Evolutionary conservation across 176 grass and related monocot species (phyloP).

Genomic region (Pontederia paniculata): DNA sequence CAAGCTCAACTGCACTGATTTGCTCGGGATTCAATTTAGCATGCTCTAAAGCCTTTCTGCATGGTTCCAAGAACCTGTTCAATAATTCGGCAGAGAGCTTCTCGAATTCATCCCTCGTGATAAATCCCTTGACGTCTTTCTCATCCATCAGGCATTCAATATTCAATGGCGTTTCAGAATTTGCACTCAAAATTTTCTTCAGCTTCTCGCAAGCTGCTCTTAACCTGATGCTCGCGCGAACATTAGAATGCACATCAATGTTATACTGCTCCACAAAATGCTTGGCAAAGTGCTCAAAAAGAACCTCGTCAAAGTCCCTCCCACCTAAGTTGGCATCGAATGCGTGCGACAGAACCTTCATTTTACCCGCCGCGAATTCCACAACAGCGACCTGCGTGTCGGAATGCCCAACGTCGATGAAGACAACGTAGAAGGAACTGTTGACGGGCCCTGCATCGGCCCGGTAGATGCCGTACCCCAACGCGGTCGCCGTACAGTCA

Average conservation of each 20-base stretch:
- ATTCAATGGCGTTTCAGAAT: slow-evolving; percentile 54
- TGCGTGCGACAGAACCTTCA: slow-evolving; percentile 71
- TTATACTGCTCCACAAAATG: slow-evolving; percentile 53
- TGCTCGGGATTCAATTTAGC: slow-evolving; percentile 37
- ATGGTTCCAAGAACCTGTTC: slow-evolving; percentile 53
- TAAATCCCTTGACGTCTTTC: slow-evolving; percentile 81
- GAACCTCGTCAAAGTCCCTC: slow-evolving; percentile 76
- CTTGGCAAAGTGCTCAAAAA: slow-evolving; percentile 59
- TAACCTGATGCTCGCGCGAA: slow-evolving; percentile 66
- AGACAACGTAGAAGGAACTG: slow-evolving; percentile 30
- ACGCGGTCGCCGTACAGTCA: slow-evolving; percentile 68
- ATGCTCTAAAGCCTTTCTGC: slow-evolving; percentile 46
- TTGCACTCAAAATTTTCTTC: slow-evolving; percentile 82
- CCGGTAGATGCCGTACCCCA: slow-evolving; percentile 92
- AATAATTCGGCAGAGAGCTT: slow-evolving; percentile 41
- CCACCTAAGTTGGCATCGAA: slow-evolving; percentile 82
- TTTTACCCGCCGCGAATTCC: slow-evolving; percentile 32
- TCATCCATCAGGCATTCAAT: slow-evolving; percentile 98
- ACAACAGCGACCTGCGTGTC: slow-evolving; percentile 77
- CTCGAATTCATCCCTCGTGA: slow-evolving; percentile 84
- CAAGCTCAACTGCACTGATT: slow-evolving; percentile 73
- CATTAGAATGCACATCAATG: slow-evolving; percentile 46
- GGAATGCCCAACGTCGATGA: slow-evolving; percentile 76
- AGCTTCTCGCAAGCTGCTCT: slow-evolving; percentile 76
- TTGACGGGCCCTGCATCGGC: slow-evolving; percentile 39